A percentile compares a stretch with the other conserved stretches of the same genome.
Conservation (phyloP, 805 yeast genomes). For the Candida railenensis region DNA sequence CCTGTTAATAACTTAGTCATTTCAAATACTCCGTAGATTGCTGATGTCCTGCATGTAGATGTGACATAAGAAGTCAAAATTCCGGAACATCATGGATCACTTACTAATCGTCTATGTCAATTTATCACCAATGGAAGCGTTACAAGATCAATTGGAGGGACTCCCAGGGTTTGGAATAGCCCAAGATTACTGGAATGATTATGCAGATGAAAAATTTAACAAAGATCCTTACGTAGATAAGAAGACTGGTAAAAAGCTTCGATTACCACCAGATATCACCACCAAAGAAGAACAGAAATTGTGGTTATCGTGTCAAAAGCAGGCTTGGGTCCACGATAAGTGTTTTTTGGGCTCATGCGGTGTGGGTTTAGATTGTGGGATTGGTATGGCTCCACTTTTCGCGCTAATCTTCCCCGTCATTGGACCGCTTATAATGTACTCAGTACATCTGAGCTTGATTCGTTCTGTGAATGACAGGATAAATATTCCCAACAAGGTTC, state of each 20-base stretch:
- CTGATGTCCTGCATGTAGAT: too few relatives aligned
- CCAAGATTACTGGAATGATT: conserved; percentile 61
- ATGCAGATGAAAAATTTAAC: conserved; percentile 63
- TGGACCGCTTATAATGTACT: conserved; percentile 85
- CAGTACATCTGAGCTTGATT: conserved; percentile 68
- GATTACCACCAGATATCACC: conserved; percentile 54
- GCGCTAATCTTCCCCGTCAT: conserved; percentile 67
- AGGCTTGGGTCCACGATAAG: conserved; percentile 87
- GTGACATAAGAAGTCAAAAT: too few relatives aligned
- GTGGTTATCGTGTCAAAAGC: conserved; percentile 71
- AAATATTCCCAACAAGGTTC: conserved; percentile 54
- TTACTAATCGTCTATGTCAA: background rate
- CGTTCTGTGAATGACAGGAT: conserved; percentile 56
- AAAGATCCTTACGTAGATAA: conserved; percentile 66
- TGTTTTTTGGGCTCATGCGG: conserved; percentile 77
- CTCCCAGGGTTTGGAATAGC: conserved; percentile 60
- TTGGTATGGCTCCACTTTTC: conserved; percentile 76
- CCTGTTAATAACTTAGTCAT: too few relatives aligned
- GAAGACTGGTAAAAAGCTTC: conserved; percentile 57
- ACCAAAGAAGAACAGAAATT: conserved; percentile 55
- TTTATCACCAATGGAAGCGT: conserved; percentile 17
- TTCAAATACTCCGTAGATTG: too few relatives aligned
- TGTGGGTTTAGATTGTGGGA: conserved; percentile 64
- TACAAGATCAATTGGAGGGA: conserved; percentile 26
- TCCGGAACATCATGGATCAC: background rate